These are phyloP conservation scores for Sisymbrium altissimum DNA, from an alignment of 345 rosid genomes.

Conservation along the genomic window DNA sequence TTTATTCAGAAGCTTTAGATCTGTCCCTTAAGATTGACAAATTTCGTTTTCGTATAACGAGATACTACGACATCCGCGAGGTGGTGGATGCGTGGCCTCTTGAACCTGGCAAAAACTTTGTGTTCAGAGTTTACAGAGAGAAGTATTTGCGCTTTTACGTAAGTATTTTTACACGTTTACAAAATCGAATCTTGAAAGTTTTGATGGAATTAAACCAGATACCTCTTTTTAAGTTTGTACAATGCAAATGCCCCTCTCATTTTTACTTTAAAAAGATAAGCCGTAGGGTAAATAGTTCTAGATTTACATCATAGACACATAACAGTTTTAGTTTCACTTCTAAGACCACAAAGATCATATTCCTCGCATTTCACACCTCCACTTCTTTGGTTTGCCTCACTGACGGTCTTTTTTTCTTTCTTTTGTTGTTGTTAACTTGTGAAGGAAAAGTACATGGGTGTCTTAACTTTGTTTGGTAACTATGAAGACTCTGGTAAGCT, in stretches of 20 bases:
- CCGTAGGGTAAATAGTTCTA: no score
- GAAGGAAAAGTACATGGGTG: neutral
- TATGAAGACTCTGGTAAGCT: neutral
- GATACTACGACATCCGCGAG: neutral
- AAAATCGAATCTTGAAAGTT: no score
- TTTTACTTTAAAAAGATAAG: no score
- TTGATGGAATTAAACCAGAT: no score
- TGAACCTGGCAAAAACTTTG: slow-evolving; percentile 6
- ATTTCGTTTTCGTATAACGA: neutral
- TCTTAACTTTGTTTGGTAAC: neutral
- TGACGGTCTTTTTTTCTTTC: neutral
- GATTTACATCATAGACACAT: no score
- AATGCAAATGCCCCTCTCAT: no score
- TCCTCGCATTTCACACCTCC: no score
- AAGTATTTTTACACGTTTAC: neutral
- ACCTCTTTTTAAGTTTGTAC: no score
- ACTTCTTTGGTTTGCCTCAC: neutral
- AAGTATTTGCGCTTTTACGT: slow-evolving; percentile 2
- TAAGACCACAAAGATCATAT: no score
- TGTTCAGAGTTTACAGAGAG: neutral
- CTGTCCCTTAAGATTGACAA: neutral
- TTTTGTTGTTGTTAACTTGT: neutral
- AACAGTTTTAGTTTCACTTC: no score
- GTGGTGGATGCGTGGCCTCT: neutral
- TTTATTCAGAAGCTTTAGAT: neutral